phyloP scores from a whole-genome alignment of 192 early-diverging fungal species.

The Coemansia sp. region DNA sequence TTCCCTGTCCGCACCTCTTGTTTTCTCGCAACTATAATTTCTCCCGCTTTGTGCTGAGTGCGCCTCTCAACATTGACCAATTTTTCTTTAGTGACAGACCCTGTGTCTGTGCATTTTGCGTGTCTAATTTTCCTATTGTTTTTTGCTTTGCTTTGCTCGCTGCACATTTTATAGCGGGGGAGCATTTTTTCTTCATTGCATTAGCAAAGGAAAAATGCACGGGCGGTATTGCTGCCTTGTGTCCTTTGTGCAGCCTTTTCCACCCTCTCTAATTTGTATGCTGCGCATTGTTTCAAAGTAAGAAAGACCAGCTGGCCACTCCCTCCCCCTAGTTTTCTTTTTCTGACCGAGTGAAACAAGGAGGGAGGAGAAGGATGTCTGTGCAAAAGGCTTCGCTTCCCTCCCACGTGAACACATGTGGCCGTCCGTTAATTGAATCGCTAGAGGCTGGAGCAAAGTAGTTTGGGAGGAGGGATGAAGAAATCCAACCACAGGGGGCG shows the following conservation, averaged over 20 bases:
- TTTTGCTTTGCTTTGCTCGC: too few species aligned
- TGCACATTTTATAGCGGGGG: conserved; percentile 3
- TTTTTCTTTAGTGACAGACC: neutral
- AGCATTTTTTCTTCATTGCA: neutral
- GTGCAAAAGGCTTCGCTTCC: neutral
- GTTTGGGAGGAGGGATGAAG: neutral
- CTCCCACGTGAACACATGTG: neutral
- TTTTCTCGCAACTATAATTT: neutral
- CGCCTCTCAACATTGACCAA: neutral
- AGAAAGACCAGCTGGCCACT: neutral
- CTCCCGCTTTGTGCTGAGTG: neutral
- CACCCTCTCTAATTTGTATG: neutral
- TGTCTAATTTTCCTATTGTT: conserved; percentile 4
- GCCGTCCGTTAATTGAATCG: neutral
- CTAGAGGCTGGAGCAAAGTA: neutral
- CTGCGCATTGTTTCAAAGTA: neutral
- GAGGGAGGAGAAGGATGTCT: neutral
- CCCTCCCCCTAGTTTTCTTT: neutral
- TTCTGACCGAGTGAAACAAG: neutral
- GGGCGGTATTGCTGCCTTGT: neutral
- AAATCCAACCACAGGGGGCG: neutral
- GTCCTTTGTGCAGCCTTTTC: neutral
- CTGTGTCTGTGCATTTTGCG: neutral
- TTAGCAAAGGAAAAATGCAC: neutral
- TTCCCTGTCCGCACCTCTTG: neutral